Percentiles rank a stretch among this genome's conserved stretches.
Evolutionary conservation across 176 grass and related monocot species (phyloP).

Genomic region (Oryza rufipogon): DNA sequence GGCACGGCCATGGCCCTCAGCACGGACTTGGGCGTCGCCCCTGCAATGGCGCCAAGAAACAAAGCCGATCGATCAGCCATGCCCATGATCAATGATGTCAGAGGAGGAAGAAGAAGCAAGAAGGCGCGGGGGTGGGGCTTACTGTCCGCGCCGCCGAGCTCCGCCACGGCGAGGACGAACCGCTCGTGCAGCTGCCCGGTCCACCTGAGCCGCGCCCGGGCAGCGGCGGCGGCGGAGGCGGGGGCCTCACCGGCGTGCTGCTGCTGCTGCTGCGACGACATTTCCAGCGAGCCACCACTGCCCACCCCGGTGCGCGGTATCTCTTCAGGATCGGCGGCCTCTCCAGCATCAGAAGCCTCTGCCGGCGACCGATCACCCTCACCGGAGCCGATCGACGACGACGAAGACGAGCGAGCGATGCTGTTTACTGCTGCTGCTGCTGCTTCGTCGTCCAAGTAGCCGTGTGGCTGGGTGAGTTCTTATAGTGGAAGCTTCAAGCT

Average conservation of each 20-base stretch:
- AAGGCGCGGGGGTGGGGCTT: neutral
- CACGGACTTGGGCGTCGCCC: slow-evolving; percentile 83
- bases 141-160: slow-evolving; percentile 85
- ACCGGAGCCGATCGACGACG: neutral
- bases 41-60: slow-evolving; percentile 50
- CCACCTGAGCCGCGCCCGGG: slow-evolving; percentile 79
- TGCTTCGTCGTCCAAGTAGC: neutral
- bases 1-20: slow-evolving; percentile 71
- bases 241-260: slow-evolving; percentile 32
- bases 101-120: neutral
- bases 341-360: slow-evolving; percentile 49
- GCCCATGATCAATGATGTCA: neutral
- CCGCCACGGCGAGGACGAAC: slow-evolving; percentile 67
- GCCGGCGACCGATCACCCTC: slow-evolving; percentile 20
- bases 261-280: slow-evolving; percentile 22
- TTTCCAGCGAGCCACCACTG: slow-evolving; percentile 36
- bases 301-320: slow-evolving; percentile 36
- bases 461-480: neutral
- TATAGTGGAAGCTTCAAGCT: neutral
- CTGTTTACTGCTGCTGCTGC: neutral
- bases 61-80: neutral
- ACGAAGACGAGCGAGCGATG: too few species aligned
- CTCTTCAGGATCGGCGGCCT: slow-evolving; percentile 11
- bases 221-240: slow-evolving; percentile 36
- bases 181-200: slow-evolving; percentile 70